Evolutionary conservation across 2,329 filamentous ascomycete species (phyloP).

Genomic region (Plectosphaerella sp.): DNA sequence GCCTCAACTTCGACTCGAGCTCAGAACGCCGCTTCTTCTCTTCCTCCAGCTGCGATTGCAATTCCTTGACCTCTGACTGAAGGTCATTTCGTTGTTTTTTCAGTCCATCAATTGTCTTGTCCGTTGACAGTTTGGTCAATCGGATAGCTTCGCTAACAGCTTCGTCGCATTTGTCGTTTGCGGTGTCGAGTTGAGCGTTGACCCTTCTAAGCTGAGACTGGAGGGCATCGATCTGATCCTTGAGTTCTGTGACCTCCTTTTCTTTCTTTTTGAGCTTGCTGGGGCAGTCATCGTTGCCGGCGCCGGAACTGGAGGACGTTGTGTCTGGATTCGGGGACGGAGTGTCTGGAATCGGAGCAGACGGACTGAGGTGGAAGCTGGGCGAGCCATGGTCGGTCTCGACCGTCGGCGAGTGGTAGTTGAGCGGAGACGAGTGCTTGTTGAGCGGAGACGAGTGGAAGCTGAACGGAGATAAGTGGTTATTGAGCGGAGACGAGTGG

Average conservation of each 20-base stretch:
- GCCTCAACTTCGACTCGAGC: too few species aligned
- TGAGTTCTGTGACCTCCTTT: neutral
- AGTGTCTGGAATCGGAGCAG: too few species aligned
- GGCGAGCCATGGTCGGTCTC: too few species aligned
- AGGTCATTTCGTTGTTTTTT: neutral
- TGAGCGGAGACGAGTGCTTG: neutral
- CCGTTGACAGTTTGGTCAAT: neutral
- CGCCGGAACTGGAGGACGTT: too few species aligned
- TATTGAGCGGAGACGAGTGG: too few species aligned
- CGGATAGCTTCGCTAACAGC: neutral
- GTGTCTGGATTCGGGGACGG: too few species aligned
- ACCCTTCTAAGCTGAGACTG: neutral
- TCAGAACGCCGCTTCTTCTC: too few species aligned
- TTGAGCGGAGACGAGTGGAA: neutral
- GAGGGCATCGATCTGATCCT: too few species aligned
- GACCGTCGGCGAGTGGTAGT: too few species aligned
- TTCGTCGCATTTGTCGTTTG: neutral
- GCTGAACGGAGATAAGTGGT: too few species aligned
- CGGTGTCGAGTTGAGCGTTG: neutral
- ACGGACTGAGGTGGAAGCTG: too few species aligned
- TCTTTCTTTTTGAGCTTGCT: neutral
- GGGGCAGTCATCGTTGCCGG: neutral
- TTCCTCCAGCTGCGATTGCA: too few species aligned
- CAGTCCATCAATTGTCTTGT: neutral
- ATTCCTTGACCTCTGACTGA: neutral